These are phyloP conservation scores for Solidago caesia DNA, from an alignment of 129 eudicot genomes.

Conservation along the genomic window DNA sequence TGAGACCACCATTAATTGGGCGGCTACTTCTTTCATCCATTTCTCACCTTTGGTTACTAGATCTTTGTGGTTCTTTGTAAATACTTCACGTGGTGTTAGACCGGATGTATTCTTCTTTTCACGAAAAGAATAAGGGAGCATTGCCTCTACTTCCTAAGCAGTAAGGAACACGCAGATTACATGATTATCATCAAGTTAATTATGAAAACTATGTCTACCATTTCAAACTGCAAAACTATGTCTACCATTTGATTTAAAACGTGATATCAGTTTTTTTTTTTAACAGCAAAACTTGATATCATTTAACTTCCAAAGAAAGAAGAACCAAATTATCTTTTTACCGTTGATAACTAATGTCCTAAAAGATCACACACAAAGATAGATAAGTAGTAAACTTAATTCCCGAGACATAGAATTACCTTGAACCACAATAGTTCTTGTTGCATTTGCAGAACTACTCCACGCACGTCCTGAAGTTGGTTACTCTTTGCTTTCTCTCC, in stretches of 20 bases:
- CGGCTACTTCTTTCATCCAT: conserved; percentile 19
- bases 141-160: conserved; percentile 11
- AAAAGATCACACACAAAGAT: too few relatives aligned
- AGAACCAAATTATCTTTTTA: too few relatives aligned
- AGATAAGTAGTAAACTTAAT: too few relatives aligned
- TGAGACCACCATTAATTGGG: not conserved
- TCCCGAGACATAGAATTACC: not conserved
- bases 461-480: conserved; percentile 24
- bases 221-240: not conserved
- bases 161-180: not conserved
- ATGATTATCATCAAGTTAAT: not conserved
- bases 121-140: not conserved
- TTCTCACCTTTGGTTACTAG: conserved; percentile 20
- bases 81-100: conserved; percentile 18
- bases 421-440: conserved; percentile 13
- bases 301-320: too few relatives aligned
- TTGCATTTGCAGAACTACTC: conserved; percentile 21
- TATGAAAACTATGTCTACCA: not conserved
- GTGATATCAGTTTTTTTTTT: too few relatives aligned
- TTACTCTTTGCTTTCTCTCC: conserved; percentile 10
- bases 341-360: too few relatives aligned
- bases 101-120: conserved; percentile 8
- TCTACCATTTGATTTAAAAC: too few relatives aligned
- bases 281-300: too few relatives aligned
- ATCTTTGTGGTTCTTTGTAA: conserved; percentile 26